Evolutionary conservation across 495 filamentous ascomycete species (phyloP).

Genomic region (Trichoderma asperelloides): DNA sequence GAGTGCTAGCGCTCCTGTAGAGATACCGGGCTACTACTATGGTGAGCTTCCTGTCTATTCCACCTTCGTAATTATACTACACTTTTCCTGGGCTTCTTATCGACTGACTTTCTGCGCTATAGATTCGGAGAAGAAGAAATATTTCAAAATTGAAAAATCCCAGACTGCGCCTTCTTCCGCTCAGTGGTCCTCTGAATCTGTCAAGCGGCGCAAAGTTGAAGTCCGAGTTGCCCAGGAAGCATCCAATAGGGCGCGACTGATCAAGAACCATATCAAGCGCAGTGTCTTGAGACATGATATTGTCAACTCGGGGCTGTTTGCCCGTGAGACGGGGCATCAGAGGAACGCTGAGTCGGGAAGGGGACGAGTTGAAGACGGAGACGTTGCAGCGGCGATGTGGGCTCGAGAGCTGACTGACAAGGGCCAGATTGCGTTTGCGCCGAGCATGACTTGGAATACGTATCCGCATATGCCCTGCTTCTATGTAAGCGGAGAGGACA

Average conservation of each 20-base stretch:
- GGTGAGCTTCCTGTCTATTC: slow-evolving; percentile 18
- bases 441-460: background rate
- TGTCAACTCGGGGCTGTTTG: slow-evolving; percentile 20
- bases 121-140: slow-evolving; percentile 37
- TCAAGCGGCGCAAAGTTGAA: slow-evolving; percentile 28
- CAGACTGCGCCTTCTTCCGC: slow-evolving; percentile 24
- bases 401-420: slow-evolving; percentile 15
- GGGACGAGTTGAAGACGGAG: slow-evolving; percentile 5
- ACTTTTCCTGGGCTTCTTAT: background rate
- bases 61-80: background rate
- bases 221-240: slow-evolving; percentile 12
- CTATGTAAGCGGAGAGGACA: slow-evolving; percentile 19
- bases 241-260: slow-evolving; percentile 5
- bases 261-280: slow-evolving; percentile 19
- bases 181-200: slow-evolving; percentile 26
- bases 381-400: slow-evolving; percentile 17
- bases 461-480: slow-evolving; percentile 14
- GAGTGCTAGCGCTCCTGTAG: slow-evolving; percentile 5
- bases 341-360: background rate
- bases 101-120: background rate
- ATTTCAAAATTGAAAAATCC: slow-evolving; percentile 38
- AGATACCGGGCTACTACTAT: slow-evolving; percentile 39
- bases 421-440: slow-evolving; percentile 10
- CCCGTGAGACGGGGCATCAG: slow-evolving; percentile 16
- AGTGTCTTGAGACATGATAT: slow-evolving; percentile 8